Base-by-base conservation (phyloP, 306 rosid genomes). In the Trifolium fragiferum region DNA sequence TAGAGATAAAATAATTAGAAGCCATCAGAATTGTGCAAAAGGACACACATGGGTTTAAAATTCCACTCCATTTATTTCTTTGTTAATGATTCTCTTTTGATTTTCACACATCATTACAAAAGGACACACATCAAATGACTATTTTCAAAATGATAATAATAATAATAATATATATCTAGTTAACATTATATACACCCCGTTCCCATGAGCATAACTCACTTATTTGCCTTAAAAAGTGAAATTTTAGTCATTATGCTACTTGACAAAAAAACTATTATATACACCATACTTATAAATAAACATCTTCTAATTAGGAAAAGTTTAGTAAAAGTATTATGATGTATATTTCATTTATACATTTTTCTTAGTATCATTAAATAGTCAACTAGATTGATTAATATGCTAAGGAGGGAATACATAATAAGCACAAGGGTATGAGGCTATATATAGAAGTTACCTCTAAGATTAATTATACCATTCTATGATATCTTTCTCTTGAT, bases 11-110 rank as follows among this genome's bases (percentile, higher is more conserved):
- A 81, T 73, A 86, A 30, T 30, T 30, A 82, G 70, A 73, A 73
- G 80, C 84, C 83, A 73, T 83, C 83, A 83, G 63, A 75, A 75
- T 81, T 74, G 79, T 85, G 87, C 90, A 61, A 76, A 80, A 82
- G 79, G 92, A 86, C 90, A 86, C 51, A 80, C 66, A 65, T 25
- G 32, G 80, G 79, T 85, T 83, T 81, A 89, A 80, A 86, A 86
- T 81, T 72, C 74, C 69, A 49, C 40, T 64, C 51, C 62, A 54
- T 79, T 10, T 49, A 49, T 61, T 33, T 50, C 37, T 37, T 60
- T 59, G 47, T 51, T 38, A 82, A 73, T 82, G 72, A 67, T 37
- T 37, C 40, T 37, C 40, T 37, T 37, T 49, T 41, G 4, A 4
- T 30, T 30, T 30, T 30, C 33, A 27, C 32, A 27, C 32, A 27